A percentile compares a stretch with the other conserved stretches of the same genome.
phyloP scores from a whole-genome alignment of 2,329 filamentous ascomycete genomes.

The Talaromyces sp. region DNA sequence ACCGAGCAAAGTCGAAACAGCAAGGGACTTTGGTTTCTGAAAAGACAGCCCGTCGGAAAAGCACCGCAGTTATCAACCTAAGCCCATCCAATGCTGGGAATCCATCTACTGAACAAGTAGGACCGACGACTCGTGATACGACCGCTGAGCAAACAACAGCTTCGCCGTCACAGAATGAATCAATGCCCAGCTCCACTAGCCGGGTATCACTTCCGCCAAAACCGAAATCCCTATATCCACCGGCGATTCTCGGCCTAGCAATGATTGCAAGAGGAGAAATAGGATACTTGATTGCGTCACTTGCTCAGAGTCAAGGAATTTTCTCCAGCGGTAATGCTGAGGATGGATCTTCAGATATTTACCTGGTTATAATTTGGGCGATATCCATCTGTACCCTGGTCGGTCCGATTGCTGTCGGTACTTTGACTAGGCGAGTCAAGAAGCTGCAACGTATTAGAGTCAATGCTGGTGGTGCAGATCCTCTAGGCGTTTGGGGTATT shows the following conservation, averaged over 20 bases:
- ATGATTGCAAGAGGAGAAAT: constrained; percentile 81
- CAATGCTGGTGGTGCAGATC: constrained; percentile 27
- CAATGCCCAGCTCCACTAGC: constrained; percentile 4
- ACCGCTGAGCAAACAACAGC: constrained; percentile 18
- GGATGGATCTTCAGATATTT: constrained; percentile 42
- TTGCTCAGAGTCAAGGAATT: constrained; percentile 58
- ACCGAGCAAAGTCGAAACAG: background rate
- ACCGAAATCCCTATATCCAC: constrained; percentile 63
- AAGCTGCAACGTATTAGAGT: constrained; percentile 31
- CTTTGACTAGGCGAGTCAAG: constrained; percentile 46
- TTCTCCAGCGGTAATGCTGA: constrained; percentile 28
- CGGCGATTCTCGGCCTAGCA: constrained; percentile 61
- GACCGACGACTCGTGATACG: background rate
- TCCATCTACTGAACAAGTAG: background rate
- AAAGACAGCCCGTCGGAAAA: background rate
- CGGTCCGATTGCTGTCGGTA: constrained; percentile 50
- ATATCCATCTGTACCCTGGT: constrained; percentile 55
- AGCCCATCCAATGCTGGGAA: constrained; percentile 9
- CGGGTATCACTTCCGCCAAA: constrained; percentile 35
- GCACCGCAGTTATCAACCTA: background rate
- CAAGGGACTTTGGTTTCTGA: background rate
- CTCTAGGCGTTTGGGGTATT: constrained; percentile 45
- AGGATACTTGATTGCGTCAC: constrained; percentile 69
- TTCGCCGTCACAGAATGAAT: background rate
- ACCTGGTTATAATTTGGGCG: constrained; percentile 54